These are phyloP conservation scores for Calonectria henricotiae DNA, from an alignment of 2,329 filamentous ascomycete species.

Conservation along the genomic window DNA sequence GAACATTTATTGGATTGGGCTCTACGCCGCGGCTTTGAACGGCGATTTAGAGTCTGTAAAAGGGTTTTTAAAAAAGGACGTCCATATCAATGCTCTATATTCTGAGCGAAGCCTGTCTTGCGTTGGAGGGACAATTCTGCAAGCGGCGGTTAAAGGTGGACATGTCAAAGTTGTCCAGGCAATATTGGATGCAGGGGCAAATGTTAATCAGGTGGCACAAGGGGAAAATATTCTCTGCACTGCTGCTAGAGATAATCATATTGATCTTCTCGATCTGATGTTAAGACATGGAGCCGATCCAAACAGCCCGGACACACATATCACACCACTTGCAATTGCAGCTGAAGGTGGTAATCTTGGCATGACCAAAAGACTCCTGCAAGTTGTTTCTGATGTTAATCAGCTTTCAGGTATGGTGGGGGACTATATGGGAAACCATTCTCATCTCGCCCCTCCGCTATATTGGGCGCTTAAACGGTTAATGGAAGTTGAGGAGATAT, in stretches of 20 bases:
- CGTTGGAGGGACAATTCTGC: background rate
- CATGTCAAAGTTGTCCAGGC: background rate
- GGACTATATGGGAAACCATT: too few species aligned
- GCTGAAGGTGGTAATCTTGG: too few species aligned
- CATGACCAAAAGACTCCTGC: too few species aligned
- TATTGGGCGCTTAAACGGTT: too few species aligned
- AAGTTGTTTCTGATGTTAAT: too few species aligned
- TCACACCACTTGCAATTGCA: too few species aligned
- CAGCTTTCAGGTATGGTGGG: too few species aligned
- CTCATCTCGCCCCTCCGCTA: too few species aligned
- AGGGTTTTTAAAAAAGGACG: background rate
- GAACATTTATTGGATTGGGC: background rate
- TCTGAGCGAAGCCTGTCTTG: rapidly evolving
- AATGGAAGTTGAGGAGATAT: too few species aligned
- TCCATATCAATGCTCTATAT: background rate
- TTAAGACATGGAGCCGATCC: too few species aligned
- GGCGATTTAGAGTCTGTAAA: background rate
- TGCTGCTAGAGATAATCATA: background rate
- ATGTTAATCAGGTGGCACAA: background rate
- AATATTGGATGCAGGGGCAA: background rate
- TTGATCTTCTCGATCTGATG: too few species aligned
- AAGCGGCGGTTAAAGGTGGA: background rate
- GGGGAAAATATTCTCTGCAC: background rate
- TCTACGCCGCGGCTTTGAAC: background rate
- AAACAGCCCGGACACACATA: too few species aligned